Evolutionary conservation across 805 yeast genomes (phyloP).

Genomic region (Monosporozyma siamensis): DNA sequence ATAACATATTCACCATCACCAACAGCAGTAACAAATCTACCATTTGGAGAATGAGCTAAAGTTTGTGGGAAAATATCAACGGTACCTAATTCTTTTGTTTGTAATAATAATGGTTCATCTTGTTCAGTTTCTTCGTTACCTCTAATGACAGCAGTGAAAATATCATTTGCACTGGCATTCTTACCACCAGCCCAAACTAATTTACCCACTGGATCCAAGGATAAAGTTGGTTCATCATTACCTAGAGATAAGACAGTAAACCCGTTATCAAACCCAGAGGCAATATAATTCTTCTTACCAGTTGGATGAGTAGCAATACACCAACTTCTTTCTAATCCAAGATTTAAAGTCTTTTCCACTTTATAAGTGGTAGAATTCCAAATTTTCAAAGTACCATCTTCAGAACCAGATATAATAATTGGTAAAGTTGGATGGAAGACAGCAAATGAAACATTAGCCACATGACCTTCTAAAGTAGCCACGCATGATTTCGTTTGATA

Average conservation of each 20-base stretch:
- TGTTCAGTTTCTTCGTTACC: slow-evolving; percentile 60
- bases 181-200: slow-evolving; percentile 70
- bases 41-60: slow-evolving; percentile 89
- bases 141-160: slow-evolving; percentile 72
- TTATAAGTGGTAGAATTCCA: slow-evolving; percentile 95
- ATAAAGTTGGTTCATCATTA: slow-evolving; percentile 85
- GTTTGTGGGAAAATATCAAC: slow-evolving; percentile 88
- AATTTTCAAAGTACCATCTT: slow-evolving; percentile 86
- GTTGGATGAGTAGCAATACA: slow-evolving; percentile 68
- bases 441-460: slow-evolving; percentile 92
- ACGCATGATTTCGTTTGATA: slow-evolving; percentile 95
- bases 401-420: slow-evolving; percentile 88
- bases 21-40: slow-evolving; percentile 90
- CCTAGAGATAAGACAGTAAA: slow-evolving; percentile 82
- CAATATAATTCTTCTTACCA: slow-evolving; percentile 61
- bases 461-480: slow-evolving; percentile 89
- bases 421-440: slow-evolving; percentile 98
- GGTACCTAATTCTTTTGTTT: slow-evolving; percentile 85
- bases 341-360: slow-evolving; percentile 82
- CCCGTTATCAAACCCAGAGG: slow-evolving; percentile 94
- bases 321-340: slow-evolving; percentile 95
- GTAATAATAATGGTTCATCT: slow-evolving; percentile 69
- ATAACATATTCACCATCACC: slow-evolving; percentile 98
- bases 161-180: slow-evolving; percentile 59
- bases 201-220: slow-evolving; percentile 90